Conservation (phyloP, 768 basidiomycete species). For the Mycena maculata region DNA sequence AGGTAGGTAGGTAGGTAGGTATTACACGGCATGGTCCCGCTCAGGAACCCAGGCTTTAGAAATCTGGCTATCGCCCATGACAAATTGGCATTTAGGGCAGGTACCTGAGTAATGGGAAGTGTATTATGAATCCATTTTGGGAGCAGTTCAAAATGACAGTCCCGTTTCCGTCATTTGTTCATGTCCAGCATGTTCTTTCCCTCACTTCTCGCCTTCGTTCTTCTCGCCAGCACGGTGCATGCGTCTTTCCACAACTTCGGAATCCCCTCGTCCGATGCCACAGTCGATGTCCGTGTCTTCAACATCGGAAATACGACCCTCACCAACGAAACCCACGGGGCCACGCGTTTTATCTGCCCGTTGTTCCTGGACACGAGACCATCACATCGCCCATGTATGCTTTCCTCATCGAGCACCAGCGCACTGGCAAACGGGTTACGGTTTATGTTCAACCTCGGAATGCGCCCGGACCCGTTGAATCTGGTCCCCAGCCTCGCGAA, state of each 20-base stretch:
- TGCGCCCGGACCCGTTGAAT: slow-evolving; percentile 9
- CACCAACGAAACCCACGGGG: neutral
- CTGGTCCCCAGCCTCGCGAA: neutral
- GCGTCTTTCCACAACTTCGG: slow-evolving; percentile 1
- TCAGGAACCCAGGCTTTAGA: too few relatives aligned
- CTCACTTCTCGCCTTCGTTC: too few relatives aligned
- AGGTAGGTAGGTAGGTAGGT: too few relatives aligned
- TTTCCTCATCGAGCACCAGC: slow-evolving; percentile 18
- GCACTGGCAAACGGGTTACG: neutral
- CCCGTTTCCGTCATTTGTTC: too few relatives aligned
- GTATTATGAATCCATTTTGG: too few relatives aligned
- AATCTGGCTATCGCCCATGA: too few relatives aligned
- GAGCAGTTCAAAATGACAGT: too few relatives aligned
- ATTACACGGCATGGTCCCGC: too few relatives aligned
- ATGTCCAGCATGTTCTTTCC: too few relatives aligned
- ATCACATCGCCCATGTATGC: slow-evolving; percentile 1
- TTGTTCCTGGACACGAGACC: slow-evolving; percentile 12
- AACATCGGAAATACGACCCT: slow-evolving; percentile 12
- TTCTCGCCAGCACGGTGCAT: too few relatives aligned
- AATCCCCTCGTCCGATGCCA: slow-evolving; percentile 19
- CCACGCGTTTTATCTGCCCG: neutral
- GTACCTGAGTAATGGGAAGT: too few relatives aligned
- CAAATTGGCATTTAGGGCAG: too few relatives aligned
- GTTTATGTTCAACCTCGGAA: slow-evolving; percentile 26
- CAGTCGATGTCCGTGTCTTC: slow-evolving; percentile 15